Evolutionary conservation across 164 flowering plant species (phyloP).

Genomic region (Stephania cephalantha): DNA sequence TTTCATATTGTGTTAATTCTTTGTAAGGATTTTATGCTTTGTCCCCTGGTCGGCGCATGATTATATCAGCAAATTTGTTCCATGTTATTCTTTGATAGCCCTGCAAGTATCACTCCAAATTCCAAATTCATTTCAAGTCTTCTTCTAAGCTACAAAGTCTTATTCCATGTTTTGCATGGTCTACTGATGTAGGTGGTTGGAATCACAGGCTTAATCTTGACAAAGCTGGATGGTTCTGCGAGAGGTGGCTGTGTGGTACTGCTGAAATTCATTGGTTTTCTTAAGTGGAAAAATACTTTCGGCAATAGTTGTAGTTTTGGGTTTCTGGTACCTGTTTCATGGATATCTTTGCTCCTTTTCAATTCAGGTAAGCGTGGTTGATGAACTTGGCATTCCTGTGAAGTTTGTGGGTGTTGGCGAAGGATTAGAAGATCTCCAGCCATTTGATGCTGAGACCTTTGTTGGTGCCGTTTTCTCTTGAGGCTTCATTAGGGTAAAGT

Average conservation of each 20-base stretch:
- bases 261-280: background rate
- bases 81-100: no score
- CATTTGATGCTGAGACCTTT: conserved; percentile 86
- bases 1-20: background rate
- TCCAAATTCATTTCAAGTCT: background rate
- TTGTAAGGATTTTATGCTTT: background rate
- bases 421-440: conserved; percentile 91
- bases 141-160: background rate
- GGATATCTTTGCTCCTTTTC: background rate
- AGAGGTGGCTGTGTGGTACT: conserved; percentile 99
- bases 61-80: no score
- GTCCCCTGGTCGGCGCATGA: background rate
- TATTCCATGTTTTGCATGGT: background rate
- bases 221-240: conserved; percentile 96
- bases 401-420: conserved; percentile 99
- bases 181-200: conserved; percentile 61
- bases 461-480: conserved; percentile 81
- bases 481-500: conserved; percentile 7
- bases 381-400: conserved; percentile 95
- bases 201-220: conserved; percentile 81
- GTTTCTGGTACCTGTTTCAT: background rate
- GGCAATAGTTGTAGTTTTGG: background rate
- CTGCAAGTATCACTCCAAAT: background rate
- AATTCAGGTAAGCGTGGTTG: conserved; percentile 91
- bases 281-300: background rate